Conservation (phyloP, 1,284 basidiomycete genomes). For the Irpex sp. region DNA sequence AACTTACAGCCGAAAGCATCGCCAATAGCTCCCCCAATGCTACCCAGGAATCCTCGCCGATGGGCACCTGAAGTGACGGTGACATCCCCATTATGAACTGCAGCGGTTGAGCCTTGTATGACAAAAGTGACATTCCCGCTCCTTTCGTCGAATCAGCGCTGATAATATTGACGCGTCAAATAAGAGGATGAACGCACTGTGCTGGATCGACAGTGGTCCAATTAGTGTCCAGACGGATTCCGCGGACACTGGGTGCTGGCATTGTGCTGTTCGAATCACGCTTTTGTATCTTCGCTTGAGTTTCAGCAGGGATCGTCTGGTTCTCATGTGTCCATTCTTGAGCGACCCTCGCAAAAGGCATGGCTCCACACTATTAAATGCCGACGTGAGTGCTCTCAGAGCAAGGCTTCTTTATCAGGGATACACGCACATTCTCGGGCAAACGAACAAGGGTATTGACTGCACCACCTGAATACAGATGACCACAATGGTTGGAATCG, state of each 20-base stretch:
- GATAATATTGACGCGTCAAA: neutral
- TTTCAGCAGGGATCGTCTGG: conserved; percentile 47
- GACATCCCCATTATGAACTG: too few relatives aligned
- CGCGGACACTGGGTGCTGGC: conserved; percentile 43
- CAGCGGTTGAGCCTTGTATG: too few relatives aligned
- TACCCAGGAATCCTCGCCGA: too few relatives aligned
- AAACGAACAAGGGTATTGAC: conserved; percentile 60
- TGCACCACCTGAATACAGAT: conserved; percentile 53
- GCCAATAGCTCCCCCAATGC: too few relatives aligned
- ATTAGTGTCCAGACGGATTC: conserved; percentile 50
- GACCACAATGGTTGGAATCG: conserved; percentile 46
- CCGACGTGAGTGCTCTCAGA: too few relatives aligned
- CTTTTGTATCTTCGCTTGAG: conserved; percentile 39
- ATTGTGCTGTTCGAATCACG: conserved; percentile 35
- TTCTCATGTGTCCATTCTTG: conserved; percentile 44
- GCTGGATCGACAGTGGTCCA: conserved; percentile 44
- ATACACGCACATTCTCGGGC: conserved; percentile 51
- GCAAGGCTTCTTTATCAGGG: neutral
- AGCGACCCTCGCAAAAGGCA: conserved; percentile 60
- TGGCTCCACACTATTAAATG: conserved; percentile 49
- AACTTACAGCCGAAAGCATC: too few relatives aligned
- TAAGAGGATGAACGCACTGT: conserved; percentile 25
- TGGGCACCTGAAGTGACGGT: too few relatives aligned
- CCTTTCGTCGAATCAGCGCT: conserved; percentile 12
- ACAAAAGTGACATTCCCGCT: conserved; percentile 47